These are phyloP conservation scores for Leccinum longicurvipes DNA, from an alignment of 768 basidiomycete species.

Conservation along the genomic window DNA sequence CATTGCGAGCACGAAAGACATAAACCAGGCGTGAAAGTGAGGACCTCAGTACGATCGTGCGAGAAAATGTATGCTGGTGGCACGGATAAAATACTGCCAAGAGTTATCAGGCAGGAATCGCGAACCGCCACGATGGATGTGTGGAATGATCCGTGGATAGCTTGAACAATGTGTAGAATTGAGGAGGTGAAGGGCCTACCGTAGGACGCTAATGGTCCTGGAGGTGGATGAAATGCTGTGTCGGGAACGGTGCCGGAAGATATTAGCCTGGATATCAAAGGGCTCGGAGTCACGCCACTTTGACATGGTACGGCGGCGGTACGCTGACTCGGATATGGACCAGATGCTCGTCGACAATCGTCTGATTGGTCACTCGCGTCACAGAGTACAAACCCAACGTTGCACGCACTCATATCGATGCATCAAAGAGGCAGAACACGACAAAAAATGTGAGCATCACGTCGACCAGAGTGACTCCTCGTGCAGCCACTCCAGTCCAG, in stretches of 20 bases:
- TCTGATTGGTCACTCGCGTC: constrained; percentile 29
- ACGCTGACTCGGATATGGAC: too few species aligned
- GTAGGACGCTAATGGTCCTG: constrained; percentile 7
- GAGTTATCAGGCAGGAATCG: constrained; percentile 68
- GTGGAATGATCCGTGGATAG: constrained; percentile 51
- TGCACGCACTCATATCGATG: constrained; percentile 26
- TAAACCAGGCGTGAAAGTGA: constrained; percentile 22
- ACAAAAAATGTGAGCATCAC: constrained; percentile 20
- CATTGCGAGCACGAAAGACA: constrained; percentile 13
- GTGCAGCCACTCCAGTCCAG: too few species aligned
- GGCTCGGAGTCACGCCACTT: too few species aligned
- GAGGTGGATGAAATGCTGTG: constrained; percentile 8
- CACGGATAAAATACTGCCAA: constrained; percentile 63
- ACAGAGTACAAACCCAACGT: constrained; percentile 19
- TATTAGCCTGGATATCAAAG: constrained; percentile 5
- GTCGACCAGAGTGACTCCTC: too few species aligned
- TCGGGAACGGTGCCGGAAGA: constrained; percentile 28
- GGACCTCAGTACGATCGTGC: too few species aligned
- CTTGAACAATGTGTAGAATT: background rate
- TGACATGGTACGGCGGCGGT: constrained; percentile 9
- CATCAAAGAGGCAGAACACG: constrained; percentile 26
- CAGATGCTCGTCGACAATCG: too few species aligned
- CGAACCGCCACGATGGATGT: constrained; percentile 75
- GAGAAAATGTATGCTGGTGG: too few species aligned
- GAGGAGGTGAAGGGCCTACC: too few species aligned